Conservation (phyloP, 1,139 yeast genomes). For the Candida albicans region DNA sequence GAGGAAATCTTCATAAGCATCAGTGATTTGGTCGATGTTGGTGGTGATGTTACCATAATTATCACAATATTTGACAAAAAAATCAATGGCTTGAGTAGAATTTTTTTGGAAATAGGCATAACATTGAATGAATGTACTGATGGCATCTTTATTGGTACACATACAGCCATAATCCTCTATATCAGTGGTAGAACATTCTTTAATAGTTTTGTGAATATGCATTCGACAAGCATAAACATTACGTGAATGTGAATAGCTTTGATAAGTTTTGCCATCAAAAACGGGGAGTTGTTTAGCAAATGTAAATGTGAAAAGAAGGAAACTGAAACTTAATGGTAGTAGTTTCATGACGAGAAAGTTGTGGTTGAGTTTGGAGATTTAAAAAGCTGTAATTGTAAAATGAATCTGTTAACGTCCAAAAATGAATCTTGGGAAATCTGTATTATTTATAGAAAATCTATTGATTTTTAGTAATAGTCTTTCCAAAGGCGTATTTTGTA, state of each 20-base stretch:
- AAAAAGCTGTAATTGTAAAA: background rate
- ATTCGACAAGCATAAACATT: constrained; percentile 6
- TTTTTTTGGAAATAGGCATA: constrained; percentile 6
- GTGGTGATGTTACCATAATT: constrained; percentile 13
- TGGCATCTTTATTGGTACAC: constrained; percentile 15
- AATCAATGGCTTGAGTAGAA: constrained; percentile 7
- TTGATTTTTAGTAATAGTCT: too few species aligned
- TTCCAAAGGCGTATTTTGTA: too few species aligned
- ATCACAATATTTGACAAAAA: constrained; percentile 15
- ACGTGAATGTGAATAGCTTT: constrained; percentile 4
- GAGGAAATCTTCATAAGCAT: constrained; percentile 20
- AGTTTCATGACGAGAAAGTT: background rate
- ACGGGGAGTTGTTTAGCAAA: constrained; percentile 1
- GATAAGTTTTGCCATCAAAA: constrained; percentile 3
- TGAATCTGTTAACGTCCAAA: background rate
- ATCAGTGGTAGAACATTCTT: constrained; percentile 11
- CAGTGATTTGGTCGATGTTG: constrained; percentile 17
- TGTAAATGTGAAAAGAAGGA: constrained; percentile 1
- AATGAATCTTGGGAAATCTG: too few species aligned
- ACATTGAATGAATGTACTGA: constrained; percentile 19
- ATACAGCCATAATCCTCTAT: constrained; percentile 12
- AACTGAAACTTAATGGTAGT: background rate
- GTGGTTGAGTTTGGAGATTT: background rate
- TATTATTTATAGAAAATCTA: too few species aligned
- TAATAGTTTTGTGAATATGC: constrained; percentile 11